Percentiles rank a stretch among this genome's conserved stretches.
These are phyloP conservation scores for Paralagenidium karlingii DNA, from an alignment of 352 stramenopile species.

Conservation along the genomic window DNA sequence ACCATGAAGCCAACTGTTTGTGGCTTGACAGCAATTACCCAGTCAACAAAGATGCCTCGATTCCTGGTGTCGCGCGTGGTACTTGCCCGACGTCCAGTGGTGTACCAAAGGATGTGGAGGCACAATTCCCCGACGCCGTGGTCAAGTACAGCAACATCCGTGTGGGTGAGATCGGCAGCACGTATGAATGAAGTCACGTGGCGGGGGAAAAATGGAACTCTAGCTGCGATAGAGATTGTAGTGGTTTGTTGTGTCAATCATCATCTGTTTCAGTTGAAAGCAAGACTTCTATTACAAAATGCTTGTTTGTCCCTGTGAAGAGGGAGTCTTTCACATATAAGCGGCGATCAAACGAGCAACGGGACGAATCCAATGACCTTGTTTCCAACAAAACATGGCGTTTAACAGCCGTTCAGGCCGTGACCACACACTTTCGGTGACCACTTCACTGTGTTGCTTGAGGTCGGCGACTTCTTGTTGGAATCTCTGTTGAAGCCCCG, in stretches of 20 bases:
- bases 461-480: slow-evolving; percentile 40
- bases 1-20: slow-evolving; percentile 47
- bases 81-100: slow-evolving; percentile 36
- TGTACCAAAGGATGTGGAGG: slow-evolving; percentile 27
- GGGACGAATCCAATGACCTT: slow-evolving; percentile 67
- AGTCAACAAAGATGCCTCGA: slow-evolving; percentile 12
- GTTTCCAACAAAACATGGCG: slow-evolving; percentile 55
- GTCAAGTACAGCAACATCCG: slow-evolving; percentile 68
- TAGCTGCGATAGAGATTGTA: too few relatives aligned
- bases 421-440: slow-evolving; percentile 50
- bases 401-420: slow-evolving; percentile 39
- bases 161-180: slow-evolving; percentile 36
- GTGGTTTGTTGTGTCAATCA: too few relatives aligned
- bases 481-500: slow-evolving; percentile 27
- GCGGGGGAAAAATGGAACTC: too few relatives aligned
- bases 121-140: slow-evolving; percentile 30
- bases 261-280: too few relatives aligned
- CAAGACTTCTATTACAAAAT: too few relatives aligned
- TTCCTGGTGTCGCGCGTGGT: slow-evolving; percentile 39
- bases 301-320: too few relatives aligned
- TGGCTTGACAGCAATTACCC: slow-evolving; percentile 67
- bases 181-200: too few relatives aligned
- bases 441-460: slow-evolving; percentile 24
- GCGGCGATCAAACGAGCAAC: too few relatives aligned
- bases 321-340: too few relatives aligned